Percentiles rank a stretch among this genome's conserved stretches.
Evolutionary conservation across 345 rosid species (phyloP).

Genomic region (Ceriops zippeliana): DNA sequence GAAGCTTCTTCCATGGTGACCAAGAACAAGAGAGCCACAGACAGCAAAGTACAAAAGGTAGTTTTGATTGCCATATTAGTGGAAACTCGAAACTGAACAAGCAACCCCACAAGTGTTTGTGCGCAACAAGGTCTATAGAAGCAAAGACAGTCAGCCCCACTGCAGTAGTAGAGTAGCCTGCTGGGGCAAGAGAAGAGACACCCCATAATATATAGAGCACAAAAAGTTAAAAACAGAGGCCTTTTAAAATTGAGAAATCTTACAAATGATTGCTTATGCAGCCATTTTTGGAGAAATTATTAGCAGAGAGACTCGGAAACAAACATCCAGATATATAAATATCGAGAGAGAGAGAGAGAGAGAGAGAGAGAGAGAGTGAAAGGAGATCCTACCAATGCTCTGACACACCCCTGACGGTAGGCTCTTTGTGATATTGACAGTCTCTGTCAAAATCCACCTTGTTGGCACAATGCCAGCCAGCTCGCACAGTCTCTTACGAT

Average conservation of each 20-base stretch:
- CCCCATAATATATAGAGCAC: constrained; percentile 29
- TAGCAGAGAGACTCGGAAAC: not conserved
- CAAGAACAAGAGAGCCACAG: constrained; percentile 32
- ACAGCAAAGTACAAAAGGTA: constrained; percentile 5
- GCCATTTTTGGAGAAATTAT: constrained; percentile 49
- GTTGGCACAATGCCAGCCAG: no score
- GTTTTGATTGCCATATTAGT: constrained; percentile 17
- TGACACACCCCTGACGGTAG: no score
- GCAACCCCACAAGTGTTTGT: not conserved
- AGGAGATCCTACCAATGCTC: no score
- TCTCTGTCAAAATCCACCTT: no score
- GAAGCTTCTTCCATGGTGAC: constrained; percentile 33
- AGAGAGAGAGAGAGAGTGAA: no score
- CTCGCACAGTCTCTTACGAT: no score
- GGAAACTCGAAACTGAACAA: not conserved
- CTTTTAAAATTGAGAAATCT: not conserved
- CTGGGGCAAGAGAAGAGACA: not conserved
- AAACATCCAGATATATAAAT: no score
- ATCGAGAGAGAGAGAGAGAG: no score
- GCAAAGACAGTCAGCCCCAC: not conserved
- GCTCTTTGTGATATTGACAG: no score
- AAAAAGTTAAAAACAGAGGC: not conserved
- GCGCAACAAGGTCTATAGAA: not conserved
- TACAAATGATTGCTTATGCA: constrained; percentile 54
- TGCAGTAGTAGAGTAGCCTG: no score